Conservation (phyloP, 176 grass and related monocot genomes). For the Bolboschoenus planiculmis region DNA sequence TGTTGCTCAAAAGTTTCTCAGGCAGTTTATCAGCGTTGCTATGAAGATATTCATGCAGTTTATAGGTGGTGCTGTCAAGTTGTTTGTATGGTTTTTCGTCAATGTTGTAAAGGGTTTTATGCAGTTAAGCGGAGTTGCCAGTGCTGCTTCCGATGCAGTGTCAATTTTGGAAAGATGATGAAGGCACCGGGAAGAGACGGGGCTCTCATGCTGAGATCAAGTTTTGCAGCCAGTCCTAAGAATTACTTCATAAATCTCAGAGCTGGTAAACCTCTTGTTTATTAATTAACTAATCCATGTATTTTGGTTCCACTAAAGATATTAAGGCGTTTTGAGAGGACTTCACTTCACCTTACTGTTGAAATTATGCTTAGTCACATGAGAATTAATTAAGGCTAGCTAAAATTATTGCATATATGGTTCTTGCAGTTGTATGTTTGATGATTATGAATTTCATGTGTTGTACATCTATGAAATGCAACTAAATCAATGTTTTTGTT, state of each 20-base stretch:
- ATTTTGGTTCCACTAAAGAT: neutral
- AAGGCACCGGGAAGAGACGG: conserved; percentile 24
- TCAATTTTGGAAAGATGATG: conserved; percentile 1
- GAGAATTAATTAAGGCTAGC: neutral
- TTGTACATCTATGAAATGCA: neutral
- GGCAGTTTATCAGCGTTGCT: neutral
- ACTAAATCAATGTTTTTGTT: neutral
- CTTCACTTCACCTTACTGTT: neutral
- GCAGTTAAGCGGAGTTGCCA: neutral
- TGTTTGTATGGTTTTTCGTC: neutral
- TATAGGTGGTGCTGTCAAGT: neutral
- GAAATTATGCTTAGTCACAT: too few species aligned
- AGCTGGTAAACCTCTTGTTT: neutral
- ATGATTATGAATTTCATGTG: neutral
- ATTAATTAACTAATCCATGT: neutral
- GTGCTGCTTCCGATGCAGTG: neutral
- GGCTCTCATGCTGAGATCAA: conserved; percentile 10
- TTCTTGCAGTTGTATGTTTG: neutral
- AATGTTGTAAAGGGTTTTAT: neutral
- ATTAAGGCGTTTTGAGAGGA: neutral
- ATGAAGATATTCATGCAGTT: neutral
- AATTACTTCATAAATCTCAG: conserved; percentile 33
- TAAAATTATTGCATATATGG: neutral
- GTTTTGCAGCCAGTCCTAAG: conserved; percentile 22
- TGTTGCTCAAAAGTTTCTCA: neutral